Evolutionary conservation across 2,329 filamentous ascomycete genomes (phyloP).

Genomic region (Monascus ruber): DNA sequence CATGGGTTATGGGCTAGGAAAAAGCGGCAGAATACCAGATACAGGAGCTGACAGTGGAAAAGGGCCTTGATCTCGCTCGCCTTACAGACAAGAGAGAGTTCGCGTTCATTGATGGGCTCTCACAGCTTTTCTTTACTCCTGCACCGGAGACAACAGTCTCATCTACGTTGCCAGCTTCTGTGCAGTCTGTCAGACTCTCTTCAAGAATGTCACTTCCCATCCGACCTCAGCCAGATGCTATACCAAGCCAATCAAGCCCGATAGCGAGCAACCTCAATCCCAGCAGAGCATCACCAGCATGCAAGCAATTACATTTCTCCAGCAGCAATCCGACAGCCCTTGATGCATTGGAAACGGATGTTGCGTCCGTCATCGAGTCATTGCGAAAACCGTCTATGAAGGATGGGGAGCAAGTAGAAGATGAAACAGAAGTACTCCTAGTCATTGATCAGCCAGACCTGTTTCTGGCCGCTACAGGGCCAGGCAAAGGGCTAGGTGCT

Average conservation of each 20-base stretch:
- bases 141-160: slow-evolving; percentile 4
- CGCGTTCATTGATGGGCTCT: slow-evolving; percentile 64
- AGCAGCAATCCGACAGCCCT: slow-evolving; percentile 19
- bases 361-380: slow-evolving; percentile 20
- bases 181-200: slow-evolving; percentile 4
- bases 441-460: slow-evolving; percentile 57
- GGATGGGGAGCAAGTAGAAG: slow-evolving; percentile 12
- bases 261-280: slow-evolving; percentile 2
- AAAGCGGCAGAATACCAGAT: not conserved
- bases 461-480: slow-evolving; percentile 48
- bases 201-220: slow-evolving; percentile 16
- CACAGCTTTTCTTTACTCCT: slow-evolving; percentile 40
- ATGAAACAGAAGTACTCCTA: slow-evolving; percentile 38
- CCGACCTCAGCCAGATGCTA: slow-evolving; percentile 13
- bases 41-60: not conserved
- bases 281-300: slow-evolving; percentile 9
- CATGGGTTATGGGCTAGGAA: not conserved
- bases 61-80: slow-evolving; percentile 61
- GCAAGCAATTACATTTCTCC: slow-evolving; percentile 18
- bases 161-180: slow-evolving; percentile 5
- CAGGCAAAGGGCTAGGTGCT: slow-evolving; percentile 31
- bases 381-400: slow-evolving; percentile 10
- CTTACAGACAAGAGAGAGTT: slow-evolving; percentile 50
- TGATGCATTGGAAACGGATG: slow-evolving; percentile 24
- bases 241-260: slow-evolving; percentile 10